Percentiles rank a stretch among this genome's conserved stretches.
Evolutionary conservation across 2,329 filamentous ascomycete species (phyloP).

Genomic region (Cercospora canescens): DNA sequence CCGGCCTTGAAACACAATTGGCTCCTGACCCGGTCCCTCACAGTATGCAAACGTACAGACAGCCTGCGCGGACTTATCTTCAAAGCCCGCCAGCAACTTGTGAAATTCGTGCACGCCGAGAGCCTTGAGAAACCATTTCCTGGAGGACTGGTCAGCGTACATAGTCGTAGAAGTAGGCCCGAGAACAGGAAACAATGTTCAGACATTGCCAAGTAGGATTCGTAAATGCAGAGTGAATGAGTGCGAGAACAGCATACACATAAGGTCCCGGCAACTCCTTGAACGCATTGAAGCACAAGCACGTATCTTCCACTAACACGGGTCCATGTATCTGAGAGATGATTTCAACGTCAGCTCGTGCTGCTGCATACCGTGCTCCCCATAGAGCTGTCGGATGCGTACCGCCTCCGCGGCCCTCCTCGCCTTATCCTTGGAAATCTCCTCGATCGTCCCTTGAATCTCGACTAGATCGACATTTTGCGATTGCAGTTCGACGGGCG

Average conservation of each 20-base stretch:
- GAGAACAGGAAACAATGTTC: not conserved
- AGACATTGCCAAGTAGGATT: not conserved
- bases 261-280: conserved; percentile 93
- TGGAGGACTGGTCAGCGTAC: conserved; percentile 39
- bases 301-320: conserved; percentile 93
- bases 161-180: not conserved
- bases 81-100: conserved; percentile 83
- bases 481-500: conserved; percentile 68
- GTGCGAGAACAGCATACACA: conserved; percentile 63
- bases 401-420: conserved; percentile 76
- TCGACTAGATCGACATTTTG: conserved; percentile 80
- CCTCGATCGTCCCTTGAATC: conserved; percentile 88
- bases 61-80: conserved; percentile 87
- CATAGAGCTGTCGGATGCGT: conserved; percentile 32
- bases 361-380: not conserved
- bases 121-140: conserved; percentile 89
- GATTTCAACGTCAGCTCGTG: not conserved
- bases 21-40: conserved; percentile 77
- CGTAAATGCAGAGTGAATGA: not conserved
- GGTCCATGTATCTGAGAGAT: conserved; percentile 64
- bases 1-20: conserved; percentile 86
- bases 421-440: conserved; percentile 88
- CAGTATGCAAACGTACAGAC: conserved; percentile 96
- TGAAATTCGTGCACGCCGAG: conserved; percentile 85
- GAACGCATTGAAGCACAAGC: conserved; percentile 87